Evolutionary conservation across 139 green algal species (phyloP).

Genomic region (Coelastrella sp.): DNA sequence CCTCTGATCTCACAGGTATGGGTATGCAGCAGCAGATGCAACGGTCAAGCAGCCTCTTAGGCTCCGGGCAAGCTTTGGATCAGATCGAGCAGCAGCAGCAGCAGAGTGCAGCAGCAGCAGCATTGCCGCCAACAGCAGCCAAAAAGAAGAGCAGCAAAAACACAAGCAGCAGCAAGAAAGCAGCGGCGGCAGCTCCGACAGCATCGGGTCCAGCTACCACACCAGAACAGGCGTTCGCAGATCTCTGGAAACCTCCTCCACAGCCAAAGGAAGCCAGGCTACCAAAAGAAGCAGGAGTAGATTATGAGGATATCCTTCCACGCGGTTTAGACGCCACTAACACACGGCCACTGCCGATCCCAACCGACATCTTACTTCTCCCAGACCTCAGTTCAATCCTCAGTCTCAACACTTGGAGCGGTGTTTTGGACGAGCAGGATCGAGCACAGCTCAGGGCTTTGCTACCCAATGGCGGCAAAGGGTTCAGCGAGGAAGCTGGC

Average conservation of each 20-base stretch:
- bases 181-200: slow-evolving; percentile 15
- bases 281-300: background rate
- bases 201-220: background rate
- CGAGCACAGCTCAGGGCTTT: background rate
- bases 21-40: too few relatives aligned
- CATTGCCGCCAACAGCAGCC: background rate
- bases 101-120: slow-evolving; percentile 11
- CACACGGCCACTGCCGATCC: slow-evolving; percentile 24
- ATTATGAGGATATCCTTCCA: slow-evolving; percentile 31
- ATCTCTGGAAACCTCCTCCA: background rate
- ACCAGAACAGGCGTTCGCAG: background rate
- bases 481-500: background rate
- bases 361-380: slow-evolving; percentile 20
- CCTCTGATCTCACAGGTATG: too few relatives aligned
- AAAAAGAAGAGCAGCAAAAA: background rate
- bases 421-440: slow-evolving; percentile 9
- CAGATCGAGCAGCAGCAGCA: slow-evolving; percentile 21
- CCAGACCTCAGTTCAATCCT: background rate
- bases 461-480: background rate
- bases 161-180: background rate
- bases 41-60: too few relatives aligned
- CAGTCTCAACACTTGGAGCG: slow-evolving; percentile 27
- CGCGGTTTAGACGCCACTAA: background rate
- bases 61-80: too few relatives aligned
- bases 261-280: background rate